These are phyloP conservation scores for Coniella vitis DNA, from an alignment of 2,329 filamentous ascomycete species.

Conservation along the genomic window DNA sequence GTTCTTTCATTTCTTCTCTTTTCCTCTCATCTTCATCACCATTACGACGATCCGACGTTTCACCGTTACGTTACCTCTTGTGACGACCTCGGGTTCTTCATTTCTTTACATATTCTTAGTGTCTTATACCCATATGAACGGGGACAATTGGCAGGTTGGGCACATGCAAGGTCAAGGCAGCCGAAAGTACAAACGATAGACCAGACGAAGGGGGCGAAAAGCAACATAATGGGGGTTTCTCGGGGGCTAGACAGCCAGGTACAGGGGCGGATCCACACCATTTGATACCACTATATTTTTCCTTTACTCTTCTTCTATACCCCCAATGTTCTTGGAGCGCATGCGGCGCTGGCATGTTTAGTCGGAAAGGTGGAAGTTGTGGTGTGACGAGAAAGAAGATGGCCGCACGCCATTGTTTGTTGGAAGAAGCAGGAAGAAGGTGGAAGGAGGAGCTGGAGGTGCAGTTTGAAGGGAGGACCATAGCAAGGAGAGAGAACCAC, in stretches of 20 bases:
- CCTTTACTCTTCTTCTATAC: slow-evolving; percentile 11
- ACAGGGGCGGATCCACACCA: slow-evolving; percentile 4
- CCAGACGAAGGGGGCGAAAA: not conserved
- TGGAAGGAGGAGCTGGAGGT: too few species aligned
- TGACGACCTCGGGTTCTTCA: too few species aligned
- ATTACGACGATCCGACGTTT: not conserved
- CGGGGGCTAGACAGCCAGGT: not conserved
- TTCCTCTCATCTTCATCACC: slow-evolving; percentile 5
- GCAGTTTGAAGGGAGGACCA: too few species aligned
- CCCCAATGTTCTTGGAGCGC: too few species aligned
- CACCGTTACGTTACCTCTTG: not conserved
- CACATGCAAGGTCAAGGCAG: too few species aligned
- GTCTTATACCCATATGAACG: not conserved
- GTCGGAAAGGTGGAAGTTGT: too few species aligned
- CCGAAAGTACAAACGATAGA: too few species aligned
- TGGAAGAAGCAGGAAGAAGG: too few species aligned
- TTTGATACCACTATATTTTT: slow-evolving; percentile 12
- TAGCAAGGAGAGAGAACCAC: too few species aligned
- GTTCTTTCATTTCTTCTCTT: not conserved
- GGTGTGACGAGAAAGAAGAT: too few species aligned
- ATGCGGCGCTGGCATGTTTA: too few species aligned
- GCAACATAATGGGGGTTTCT: not conserved
- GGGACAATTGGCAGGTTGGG: not conserved
- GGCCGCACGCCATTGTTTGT: too few species aligned
- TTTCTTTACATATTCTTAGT: not conserved